Conservation (phyloP, 352 stramenopile genomes). For the Pythium utonaiense region DNA sequence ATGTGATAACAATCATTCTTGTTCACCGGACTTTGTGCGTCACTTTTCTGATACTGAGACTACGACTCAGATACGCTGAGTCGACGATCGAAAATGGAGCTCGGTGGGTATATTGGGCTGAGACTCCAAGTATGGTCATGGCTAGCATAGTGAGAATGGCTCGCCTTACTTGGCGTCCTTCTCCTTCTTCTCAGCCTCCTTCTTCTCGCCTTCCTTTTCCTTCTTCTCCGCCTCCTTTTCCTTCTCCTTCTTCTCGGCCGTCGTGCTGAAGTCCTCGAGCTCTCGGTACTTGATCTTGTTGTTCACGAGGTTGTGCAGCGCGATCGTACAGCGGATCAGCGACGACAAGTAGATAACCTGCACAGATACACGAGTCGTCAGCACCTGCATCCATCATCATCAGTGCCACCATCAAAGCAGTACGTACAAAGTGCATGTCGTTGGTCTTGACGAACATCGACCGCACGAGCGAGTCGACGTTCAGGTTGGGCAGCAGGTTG, state of each 20-base stretch:
- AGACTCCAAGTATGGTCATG: background rate
- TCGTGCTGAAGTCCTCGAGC: constrained; percentile 68
- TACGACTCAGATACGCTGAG: background rate
- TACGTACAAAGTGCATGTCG: constrained; percentile 98
- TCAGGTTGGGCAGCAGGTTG: constrained; percentile 98
- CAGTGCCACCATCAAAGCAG: background rate
- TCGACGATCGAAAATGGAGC: background rate
- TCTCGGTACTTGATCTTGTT: constrained; percentile 99
- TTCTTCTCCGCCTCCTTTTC: constrained; percentile 44
- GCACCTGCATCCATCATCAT: background rate
- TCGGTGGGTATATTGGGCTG: background rate
- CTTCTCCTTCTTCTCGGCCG: constrained; percentile 63
- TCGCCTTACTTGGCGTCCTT: background rate
- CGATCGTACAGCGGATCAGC: constrained; percentile 97
- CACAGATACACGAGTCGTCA: constrained; percentile 9
- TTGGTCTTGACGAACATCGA: constrained; percentile 99
- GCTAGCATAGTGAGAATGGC: background rate
- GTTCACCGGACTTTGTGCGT: background rate
- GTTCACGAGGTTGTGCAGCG: constrained; percentile 98
- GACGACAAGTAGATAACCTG: constrained; percentile 97
- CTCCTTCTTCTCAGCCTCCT: background rate
- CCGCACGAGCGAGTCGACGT: constrained; percentile 95
- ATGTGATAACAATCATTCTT: background rate
- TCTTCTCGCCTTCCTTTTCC: constrained; percentile 14
- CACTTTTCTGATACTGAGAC: background rate